Conservation (phyloP, 345 rosid species). For the Carallia brachiata region DNA sequence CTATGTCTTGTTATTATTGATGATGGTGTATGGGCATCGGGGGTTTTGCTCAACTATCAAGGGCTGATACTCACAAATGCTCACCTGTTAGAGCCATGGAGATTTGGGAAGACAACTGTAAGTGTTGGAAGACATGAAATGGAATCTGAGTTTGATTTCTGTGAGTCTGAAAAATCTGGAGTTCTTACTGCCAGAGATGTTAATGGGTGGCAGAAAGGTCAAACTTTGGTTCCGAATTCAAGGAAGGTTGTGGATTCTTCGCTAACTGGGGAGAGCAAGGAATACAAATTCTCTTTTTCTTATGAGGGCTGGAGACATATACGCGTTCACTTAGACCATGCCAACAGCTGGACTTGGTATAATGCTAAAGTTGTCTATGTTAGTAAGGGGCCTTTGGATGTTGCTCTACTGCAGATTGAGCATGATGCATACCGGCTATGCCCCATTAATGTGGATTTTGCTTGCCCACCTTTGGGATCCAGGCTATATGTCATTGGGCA, state of each 20-base stretch:
- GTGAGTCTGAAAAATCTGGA: constrained; percentile 31
- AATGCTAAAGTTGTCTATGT: constrained; percentile 70
- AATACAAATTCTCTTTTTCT: constrained; percentile 35
- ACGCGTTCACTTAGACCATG: constrained; percentile 69
- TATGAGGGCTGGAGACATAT: constrained; percentile 41
- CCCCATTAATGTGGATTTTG: constrained; percentile 47
- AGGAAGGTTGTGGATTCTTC: constrained; percentile 25
- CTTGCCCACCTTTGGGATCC: constrained; percentile 64
- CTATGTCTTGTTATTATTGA: constrained; percentile 75
- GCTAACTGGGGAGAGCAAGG: constrained; percentile 24
- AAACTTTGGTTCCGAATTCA: constrained; percentile 19
- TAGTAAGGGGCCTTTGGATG: constrained; percentile 77
- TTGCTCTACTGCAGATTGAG: constrained; percentile 75
- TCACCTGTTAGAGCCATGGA: constrained; percentile 95
- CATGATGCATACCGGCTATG: constrained; percentile 52
- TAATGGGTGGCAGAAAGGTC: constrained; percentile 28
- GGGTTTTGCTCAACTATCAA: constrained; percentile 70
- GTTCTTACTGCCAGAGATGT: constrained; percentile 25
- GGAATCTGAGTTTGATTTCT: constrained; percentile 12
- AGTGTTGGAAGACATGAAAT: constrained; percentile 34
- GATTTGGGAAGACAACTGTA: constrained; percentile 67
- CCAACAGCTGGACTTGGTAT: constrained; percentile 72
- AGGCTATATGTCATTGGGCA: constrained; percentile 77
- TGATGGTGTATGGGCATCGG: constrained; percentile 92
- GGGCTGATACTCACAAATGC: constrained; percentile 93